Base-by-base conservation (phyloP, 495 filamentous ascomycete genomes). In the Beverwykella pulmonaria region DNA sequence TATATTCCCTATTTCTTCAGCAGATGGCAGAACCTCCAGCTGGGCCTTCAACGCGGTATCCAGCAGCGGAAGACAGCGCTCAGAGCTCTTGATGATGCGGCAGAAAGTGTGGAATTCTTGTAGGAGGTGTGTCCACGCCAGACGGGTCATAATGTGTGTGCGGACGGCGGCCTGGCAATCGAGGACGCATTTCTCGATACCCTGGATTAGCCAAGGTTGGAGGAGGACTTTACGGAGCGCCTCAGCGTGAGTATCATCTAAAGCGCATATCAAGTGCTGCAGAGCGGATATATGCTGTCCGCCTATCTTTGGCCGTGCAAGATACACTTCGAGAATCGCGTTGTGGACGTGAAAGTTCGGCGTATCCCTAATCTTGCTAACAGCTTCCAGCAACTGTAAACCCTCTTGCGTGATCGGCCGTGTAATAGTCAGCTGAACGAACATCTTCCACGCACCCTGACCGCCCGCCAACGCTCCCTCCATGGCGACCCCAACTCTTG, bases 381-480 rank as follows among this genome's bases (percentile, higher is more conserved):
- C 39, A 15, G 59, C 65, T 48, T 65, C 61, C 5, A 72, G 23
- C 1, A 72, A 41, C 19, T 59, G 53, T 12, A 72, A 29, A 15
- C 25, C 27, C 20, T 65, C 60, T 25, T 53, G 20, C 8, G 60
- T 65, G 22, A 72, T 56, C 1, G 65, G 60, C 7, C 53, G 34
- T 20, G 26, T 34, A 22, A 65, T 46, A 30, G 39, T 56, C 9
- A 65, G 41, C 17, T 72, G 55, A 15, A 72, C 61, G 23, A 72
- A 72, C 9, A 72, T 39, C 9, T 61, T 39, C 26, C 68, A 65
- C 1, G 34, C 9, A 4, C 36, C 47, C 5, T 59, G 26, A 1
- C 60, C 46, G 9, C 53, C 56, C 25, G 34, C 30, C 12, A 58
- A 49, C 20, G 61, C 55, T 12, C 10, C 15, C 25, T 68, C 65